phyloP scores from a whole-genome alignment of 139 green algal species.

The Gonium pectorale region DNA sequence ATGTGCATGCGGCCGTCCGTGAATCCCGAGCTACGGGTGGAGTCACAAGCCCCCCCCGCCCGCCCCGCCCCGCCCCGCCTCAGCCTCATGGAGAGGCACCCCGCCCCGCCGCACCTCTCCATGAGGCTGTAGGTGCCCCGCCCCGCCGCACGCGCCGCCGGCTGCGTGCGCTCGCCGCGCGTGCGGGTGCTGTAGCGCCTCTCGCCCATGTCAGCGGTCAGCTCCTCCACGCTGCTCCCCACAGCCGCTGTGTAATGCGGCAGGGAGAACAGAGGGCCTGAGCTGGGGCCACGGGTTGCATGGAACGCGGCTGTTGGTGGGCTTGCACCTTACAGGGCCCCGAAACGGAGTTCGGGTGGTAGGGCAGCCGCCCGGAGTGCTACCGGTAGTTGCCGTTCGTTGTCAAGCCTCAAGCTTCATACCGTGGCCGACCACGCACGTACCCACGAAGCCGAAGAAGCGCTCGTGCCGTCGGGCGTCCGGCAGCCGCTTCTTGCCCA shows the following conservation, averaged over 20 bases:
- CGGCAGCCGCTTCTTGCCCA: conserved; percentile 74
- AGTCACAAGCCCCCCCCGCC: too few species aligned
- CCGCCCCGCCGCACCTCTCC: not conserved
- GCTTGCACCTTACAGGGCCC: too few species aligned
- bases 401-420: too few species aligned
- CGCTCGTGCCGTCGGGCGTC: conserved; percentile 55
- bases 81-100: not conserved
- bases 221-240: conserved; percentile 37
- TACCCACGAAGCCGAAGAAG: conserved; percentile 71
- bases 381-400: too few species aligned
- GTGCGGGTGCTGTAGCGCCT: conserved; percentile 63
- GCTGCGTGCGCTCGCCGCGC: conserved; percentile 47
- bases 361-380: too few species aligned
- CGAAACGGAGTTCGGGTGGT: too few species aligned
- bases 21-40: too few species aligned
- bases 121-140: conserved; percentile 37
- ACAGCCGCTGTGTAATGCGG: conserved; percentile 8
- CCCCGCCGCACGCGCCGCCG: conserved; percentile 42
- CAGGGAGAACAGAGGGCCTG: too few species aligned
- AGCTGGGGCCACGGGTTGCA: too few species aligned
- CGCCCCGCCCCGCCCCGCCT: not conserved
- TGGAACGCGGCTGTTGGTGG: too few species aligned
- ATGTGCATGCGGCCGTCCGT: too few species aligned
- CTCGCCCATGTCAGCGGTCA: conserved; percentile 49
- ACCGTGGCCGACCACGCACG: too few species aligned